Conservation (phyloP, 2,329 filamentous ascomycete species). For the Tolypocladium endophyticum region DNA sequence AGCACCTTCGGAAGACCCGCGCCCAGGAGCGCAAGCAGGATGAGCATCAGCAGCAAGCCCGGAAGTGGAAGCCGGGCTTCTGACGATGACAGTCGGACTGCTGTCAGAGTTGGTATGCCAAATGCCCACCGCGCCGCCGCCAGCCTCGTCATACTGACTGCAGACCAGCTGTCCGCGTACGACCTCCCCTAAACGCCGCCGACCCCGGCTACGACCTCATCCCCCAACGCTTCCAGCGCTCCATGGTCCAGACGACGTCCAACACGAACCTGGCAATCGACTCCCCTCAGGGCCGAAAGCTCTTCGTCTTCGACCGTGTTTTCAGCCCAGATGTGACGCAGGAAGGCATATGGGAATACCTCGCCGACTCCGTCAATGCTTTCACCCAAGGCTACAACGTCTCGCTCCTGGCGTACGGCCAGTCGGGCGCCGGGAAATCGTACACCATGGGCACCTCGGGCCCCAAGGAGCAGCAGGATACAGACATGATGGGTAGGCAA, state of each 20-base stretch:
- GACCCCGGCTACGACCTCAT: conserved; percentile 94
- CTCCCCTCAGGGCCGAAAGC: conserved; percentile 80
- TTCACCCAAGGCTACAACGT: conserved; percentile 98
- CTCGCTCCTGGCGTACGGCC: conserved; percentile 89
- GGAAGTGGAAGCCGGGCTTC: conserved; percentile 71
- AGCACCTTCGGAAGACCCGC: conserved; percentile 71
- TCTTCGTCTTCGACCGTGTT: conserved; percentile 94
- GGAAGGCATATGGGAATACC: conserved; percentile 88
- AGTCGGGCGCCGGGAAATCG: conserved; percentile 95
- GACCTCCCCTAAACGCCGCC: conserved; percentile 69
- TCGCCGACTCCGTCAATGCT: conserved; percentile 78
- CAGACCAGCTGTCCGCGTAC: conserved; percentile 72
- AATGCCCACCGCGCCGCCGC: not conserved
- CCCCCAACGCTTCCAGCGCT: conserved; percentile 85
- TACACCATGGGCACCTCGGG: conserved; percentile 98
- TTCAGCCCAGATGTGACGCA: conserved; percentile 77
- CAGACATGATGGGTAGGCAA: conserved; percentile 60
- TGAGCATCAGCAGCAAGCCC: conserved; percentile 75
- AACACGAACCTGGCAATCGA: conserved; percentile 81
- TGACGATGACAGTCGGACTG: conserved; percentile 81
- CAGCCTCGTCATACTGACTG: not conserved
- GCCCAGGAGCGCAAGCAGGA: conserved; percentile 66
- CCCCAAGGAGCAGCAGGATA: conserved; percentile 62
- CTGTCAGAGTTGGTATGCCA: conserved; percentile 85
- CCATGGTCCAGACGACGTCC: conserved; percentile 83